These are phyloP conservation scores for Pythium periplocum DNA, from an alignment of 352 stramenopile genomes.

Conservation along the genomic window DNA sequence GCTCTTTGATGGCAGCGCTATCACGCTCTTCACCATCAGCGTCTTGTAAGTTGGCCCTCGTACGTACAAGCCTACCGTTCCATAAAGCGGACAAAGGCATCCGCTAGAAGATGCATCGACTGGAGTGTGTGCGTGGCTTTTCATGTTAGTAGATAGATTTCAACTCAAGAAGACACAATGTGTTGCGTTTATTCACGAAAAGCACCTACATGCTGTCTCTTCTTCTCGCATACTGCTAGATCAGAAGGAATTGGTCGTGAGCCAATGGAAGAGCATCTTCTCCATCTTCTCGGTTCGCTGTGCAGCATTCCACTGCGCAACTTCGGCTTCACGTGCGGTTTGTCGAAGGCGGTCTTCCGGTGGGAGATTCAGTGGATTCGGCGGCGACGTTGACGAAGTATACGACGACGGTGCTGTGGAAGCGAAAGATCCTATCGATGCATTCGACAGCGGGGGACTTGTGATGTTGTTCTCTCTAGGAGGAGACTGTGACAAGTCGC, in stretches of 20 bases:
- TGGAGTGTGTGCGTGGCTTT: too few relatives aligned
- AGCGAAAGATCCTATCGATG: conserved; percentile 27
- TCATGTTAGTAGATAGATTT: too few relatives aligned
- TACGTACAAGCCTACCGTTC: too few relatives aligned
- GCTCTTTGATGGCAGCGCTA: conserved; percentile 95
- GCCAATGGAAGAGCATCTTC: conserved; percentile 58
- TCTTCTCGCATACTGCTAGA: too few relatives aligned
- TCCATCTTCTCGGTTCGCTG: conserved; percentile 73
- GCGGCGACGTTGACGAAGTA: background rate
- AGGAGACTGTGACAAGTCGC: too few relatives aligned
- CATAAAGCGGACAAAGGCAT: too few relatives aligned
- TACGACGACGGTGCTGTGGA: conserved; percentile 28
- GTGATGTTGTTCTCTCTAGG: too few relatives aligned
- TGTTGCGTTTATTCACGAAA: too few relatives aligned
- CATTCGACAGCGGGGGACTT: conserved; percentile 9
- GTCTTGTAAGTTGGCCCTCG: conserved; percentile 39
- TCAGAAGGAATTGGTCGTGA: conserved; percentile 37
- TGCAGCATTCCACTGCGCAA: conserved; percentile 39
- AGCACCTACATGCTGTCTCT: too few relatives aligned
- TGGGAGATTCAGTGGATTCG: too few relatives aligned
- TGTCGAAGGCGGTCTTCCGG: conserved; percentile 58
- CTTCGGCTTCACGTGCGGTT: conserved; percentile 46
- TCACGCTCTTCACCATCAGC: conserved; percentile 94
- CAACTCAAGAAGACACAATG: too few relatives aligned
- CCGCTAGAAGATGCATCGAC: too few relatives aligned